A percentile compares a stretch with the other conserved stretches of the same genome.
These are phyloP conservation scores for Phellopilus nigrolimitatus DNA, from an alignment of 1,284 basidiomycete species.

Conservation along the genomic window DNA sequence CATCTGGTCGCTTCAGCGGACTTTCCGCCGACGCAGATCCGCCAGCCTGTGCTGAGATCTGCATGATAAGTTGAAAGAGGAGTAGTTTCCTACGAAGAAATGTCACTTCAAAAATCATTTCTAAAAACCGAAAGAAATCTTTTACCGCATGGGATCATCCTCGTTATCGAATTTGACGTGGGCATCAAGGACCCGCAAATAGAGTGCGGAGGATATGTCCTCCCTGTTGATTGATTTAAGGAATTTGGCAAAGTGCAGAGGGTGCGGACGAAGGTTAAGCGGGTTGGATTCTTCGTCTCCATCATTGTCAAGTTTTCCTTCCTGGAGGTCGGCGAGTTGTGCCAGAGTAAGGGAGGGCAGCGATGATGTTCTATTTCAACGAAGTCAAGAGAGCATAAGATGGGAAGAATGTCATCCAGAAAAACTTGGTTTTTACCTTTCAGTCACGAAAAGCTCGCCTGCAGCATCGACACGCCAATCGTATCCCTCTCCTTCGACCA, in stretches of 20 bases:
- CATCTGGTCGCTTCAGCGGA: conserved; percentile 54
- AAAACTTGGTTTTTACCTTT: conserved; percentile 31
- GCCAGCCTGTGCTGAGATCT: conserved; percentile 69
- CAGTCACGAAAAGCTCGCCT: conserved; percentile 41
- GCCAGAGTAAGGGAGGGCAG: conserved; percentile 38
- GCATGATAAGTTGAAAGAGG: conserved; percentile 72
- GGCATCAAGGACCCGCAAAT: conserved; percentile 66
- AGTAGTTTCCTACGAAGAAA: conserved; percentile 42
- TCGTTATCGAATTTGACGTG: conserved; percentile 47
- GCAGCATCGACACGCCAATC: conserved; percentile 54
- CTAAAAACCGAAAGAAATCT: conserved; percentile 22
- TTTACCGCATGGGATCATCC: conserved; percentile 53
- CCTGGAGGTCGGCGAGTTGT: conserved; percentile 45
- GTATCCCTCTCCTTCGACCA: conserved; percentile 50
- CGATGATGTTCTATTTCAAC: conserved; percentile 26
- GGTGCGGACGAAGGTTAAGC: conserved; percentile 69
- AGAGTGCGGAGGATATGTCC: conserved; percentile 68
- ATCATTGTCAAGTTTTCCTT: conserved; percentile 38
- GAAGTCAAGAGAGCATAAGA: no score
- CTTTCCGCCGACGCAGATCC: conserved; percentile 53
- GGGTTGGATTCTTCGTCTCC: conserved; percentile 51
- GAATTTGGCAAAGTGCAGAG: conserved; percentile 58
- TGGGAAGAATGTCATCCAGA: no score
- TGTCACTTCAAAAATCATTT: conserved; percentile 19
- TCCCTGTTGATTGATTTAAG: conserved; percentile 59